phyloP scores from a whole-genome alignment of 2,329 filamentous ascomycete genomes.

The Pseudocercospora cruenta region DNA sequence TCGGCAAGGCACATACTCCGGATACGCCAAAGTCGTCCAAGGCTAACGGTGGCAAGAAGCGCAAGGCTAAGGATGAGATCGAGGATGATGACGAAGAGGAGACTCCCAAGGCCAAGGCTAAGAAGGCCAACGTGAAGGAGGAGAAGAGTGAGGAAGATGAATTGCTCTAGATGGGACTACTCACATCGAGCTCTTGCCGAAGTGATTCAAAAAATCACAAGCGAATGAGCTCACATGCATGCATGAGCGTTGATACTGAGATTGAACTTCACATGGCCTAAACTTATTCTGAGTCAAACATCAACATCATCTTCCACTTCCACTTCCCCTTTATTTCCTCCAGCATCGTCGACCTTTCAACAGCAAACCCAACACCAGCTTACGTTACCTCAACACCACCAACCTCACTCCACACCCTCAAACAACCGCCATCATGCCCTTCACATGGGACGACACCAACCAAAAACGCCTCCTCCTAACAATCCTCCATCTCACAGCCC shows the following conservation, averaged over 20 bases:
- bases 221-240: neutral
- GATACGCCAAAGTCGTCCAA: slow-evolving; percentile 3
- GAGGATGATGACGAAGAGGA: neutral
- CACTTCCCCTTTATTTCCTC: neutral
- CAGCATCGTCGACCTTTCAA: neutral
- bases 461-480: slow-evolving; percentile 19
- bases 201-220: neutral
- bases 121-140: slow-evolving; percentile 1
- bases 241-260: neutral
- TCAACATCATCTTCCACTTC: neutral
- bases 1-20: neutral
- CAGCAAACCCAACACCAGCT: neutral
- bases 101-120: neutral
- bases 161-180: neutral
- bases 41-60: slow-evolving; percentile 7
- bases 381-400: neutral
- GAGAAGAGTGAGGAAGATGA: slow-evolving; percentile 2
- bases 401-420: neutral
- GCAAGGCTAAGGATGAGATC: slow-evolving; percentile 2
- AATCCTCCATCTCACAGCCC: slow-evolving; percentile 16
- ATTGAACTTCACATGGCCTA: neutral
- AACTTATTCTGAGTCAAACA: neutral
- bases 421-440: slow-evolving; percentile 11
- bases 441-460: slow-evolving; percentile 17
- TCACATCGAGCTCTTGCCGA: neutral